These are phyloP conservation scores for Mucor indicus DNA, from an alignment of 371 early-diverging fungal genomes.

Conservation along the genomic window DNA sequence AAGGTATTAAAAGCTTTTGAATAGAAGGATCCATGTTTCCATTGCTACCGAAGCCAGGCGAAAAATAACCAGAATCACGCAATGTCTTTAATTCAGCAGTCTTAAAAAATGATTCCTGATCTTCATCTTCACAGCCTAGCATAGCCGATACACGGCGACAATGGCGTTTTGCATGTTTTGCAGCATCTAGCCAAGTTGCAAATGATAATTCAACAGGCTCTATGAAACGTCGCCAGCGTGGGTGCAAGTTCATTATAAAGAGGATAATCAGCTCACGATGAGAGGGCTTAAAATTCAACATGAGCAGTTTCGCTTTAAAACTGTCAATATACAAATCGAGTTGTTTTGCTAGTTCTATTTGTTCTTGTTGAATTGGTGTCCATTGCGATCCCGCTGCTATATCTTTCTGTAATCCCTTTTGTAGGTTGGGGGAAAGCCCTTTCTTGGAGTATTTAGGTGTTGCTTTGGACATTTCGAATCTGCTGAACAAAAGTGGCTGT, in stretches of 20 bases:
- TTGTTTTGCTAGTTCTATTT: constrained; percentile 13
- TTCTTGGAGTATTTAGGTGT: no score
- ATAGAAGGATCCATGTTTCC: no score
- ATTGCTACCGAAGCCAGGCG: no score
- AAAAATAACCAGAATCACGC: constrained; percentile 18
- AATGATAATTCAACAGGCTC: constrained; percentile 22
- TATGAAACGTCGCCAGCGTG: constrained; percentile 29
- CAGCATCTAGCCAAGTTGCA: constrained; percentile 21
- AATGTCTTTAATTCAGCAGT: constrained; percentile 9
- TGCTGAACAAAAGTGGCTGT: no score
- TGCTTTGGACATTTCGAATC: no score
- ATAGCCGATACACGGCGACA: constrained; percentile 17
- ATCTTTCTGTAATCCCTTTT: no score
- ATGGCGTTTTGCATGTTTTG: constrained; percentile 18
- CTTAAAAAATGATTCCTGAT: constrained; percentile 13
- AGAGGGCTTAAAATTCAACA: constrained; percentile 7
- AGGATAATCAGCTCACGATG: constrained; percentile 23
- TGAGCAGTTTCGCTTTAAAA: constrained; percentile 11
- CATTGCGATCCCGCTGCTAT: no score
- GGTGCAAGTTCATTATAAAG: constrained; percentile 27
- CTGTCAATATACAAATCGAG: constrained; percentile 20
- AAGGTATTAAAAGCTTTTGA: no score
- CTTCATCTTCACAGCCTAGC: constrained; percentile 11
- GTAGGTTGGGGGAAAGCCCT: no score
- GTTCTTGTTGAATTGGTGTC: constrained; percentile 16